A percentile compares a stretch with the other conserved stretches of the same genome.
Conservation (phyloP, 2,329 filamentous ascomycete genomes). For the Verticillium zaregamsianum region DNA sequence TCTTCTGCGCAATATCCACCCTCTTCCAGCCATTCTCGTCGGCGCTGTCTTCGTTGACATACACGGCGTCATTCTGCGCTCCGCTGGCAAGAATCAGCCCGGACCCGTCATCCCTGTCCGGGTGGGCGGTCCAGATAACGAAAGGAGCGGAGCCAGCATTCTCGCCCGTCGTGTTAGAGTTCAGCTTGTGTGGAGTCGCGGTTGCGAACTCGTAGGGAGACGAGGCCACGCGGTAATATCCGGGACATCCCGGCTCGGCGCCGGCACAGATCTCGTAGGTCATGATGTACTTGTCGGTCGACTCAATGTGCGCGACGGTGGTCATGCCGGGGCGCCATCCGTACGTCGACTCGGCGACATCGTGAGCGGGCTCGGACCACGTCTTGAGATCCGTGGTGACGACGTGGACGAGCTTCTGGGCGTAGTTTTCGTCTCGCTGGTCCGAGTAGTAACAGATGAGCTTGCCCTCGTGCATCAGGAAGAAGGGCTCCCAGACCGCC, state of each 20-base stretch:
- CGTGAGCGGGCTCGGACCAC: conserved; percentile 53
- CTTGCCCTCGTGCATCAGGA: conserved; percentile 49
- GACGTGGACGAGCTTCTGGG: conserved; percentile 69
- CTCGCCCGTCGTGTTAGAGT: conserved; percentile 2
- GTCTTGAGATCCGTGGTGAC: conserved; percentile 52
- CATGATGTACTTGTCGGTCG: conserved; percentile 1
- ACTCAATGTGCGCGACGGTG: conserved; percentile 1
- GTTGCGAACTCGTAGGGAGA: not conserved
- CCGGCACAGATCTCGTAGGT: conserved; percentile 3
- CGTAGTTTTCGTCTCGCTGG: conserved; percentile 61
- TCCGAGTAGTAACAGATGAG: conserved; percentile 70
- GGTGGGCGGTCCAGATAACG: not conserved
- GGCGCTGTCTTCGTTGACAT: not conserved
- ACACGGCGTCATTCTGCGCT: not conserved
- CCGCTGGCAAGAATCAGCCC: not conserved
- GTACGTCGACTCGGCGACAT: conserved; percentile 60
- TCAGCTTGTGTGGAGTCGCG: not conserved
- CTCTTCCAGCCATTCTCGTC: not conserved
- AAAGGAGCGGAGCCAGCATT: not conserved
- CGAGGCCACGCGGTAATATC: not conserved
- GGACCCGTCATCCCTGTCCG: not conserved
- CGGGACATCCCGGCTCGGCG: not conserved
- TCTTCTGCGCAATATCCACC: not conserved
- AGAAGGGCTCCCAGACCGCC: conserved; percentile 70
- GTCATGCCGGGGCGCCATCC: conserved; percentile 46